phyloP scores from a whole-genome alignment of 805 yeast species.

The Barnettozyma sucrosica region DNA sequence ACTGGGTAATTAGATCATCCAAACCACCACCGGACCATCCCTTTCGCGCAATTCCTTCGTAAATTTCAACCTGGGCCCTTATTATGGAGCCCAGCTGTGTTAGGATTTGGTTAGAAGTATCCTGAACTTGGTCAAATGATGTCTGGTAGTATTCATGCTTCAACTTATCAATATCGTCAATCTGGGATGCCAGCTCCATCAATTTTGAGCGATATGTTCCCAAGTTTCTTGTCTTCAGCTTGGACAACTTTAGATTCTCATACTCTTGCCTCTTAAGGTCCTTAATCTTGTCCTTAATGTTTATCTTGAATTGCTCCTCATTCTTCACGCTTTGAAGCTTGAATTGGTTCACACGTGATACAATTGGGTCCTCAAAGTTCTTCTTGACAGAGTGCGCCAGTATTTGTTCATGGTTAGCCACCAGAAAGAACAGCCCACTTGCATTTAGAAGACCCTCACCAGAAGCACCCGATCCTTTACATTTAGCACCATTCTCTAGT shows the following conservation, averaged over 20 bases:
- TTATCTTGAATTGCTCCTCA: constrained; percentile 48
- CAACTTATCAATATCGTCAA: constrained; percentile 72
- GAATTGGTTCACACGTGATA: constrained; percentile 39
- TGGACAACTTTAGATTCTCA: constrained; percentile 53
- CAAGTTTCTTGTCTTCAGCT: constrained; percentile 57
- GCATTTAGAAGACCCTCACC: constrained; percentile 65
- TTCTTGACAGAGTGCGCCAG: constrained; percentile 50
- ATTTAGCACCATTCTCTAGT: constrained; percentile 55
- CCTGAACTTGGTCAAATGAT: constrained; percentile 55
- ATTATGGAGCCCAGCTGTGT: constrained; percentile 56
- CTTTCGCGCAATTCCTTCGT: constrained; percentile 74
- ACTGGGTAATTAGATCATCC: constrained; percentile 56
- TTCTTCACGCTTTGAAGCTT: constrained; percentile 37
- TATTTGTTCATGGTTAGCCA: constrained; percentile 73
- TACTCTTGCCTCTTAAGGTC: constrained; percentile 54
- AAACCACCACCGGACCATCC: constrained; percentile 88
- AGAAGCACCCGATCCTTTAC: constrained; percentile 54
- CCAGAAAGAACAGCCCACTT: constrained; percentile 70
- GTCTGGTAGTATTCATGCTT: constrained; percentile 71
- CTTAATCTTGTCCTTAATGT: constrained; percentile 46
- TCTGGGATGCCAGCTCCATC: constrained; percentile 59
- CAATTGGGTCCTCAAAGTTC: constrained; percentile 52
- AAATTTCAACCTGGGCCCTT: constrained; percentile 74
- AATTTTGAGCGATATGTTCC: constrained; percentile 63
- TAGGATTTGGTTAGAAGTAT: constrained; percentile 51